These are phyloP conservation scores for Plasmodium knowlesi DNA, from an alignment of 169 alveolate genomes.

Conservation along the genomic window DNA sequence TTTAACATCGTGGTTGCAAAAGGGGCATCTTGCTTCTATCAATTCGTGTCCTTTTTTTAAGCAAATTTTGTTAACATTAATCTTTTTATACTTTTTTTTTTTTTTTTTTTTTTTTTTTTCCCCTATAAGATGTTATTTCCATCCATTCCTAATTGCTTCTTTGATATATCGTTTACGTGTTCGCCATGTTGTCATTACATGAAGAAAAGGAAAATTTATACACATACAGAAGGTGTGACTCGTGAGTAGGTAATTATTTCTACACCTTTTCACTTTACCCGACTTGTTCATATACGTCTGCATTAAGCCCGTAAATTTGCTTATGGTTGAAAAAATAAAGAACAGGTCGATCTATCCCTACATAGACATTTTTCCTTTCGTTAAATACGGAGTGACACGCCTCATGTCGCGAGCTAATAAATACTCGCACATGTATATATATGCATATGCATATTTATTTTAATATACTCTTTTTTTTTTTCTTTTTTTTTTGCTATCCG, in stretches of 20 bases:
- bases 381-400: background rate
- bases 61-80: background rate
- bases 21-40: background rate
- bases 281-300: background rate
- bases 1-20: background rate
- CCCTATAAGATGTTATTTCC: background rate
- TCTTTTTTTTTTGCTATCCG: background rate
- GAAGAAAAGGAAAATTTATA: background rate
- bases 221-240: background rate
- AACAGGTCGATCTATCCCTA: background rate
- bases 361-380: background rate
- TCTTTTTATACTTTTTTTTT: background rate
- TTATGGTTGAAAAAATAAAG: background rate
- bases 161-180: background rate
- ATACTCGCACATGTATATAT: background rate
- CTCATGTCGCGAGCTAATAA: background rate
- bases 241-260: background rate
- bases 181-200: background rate
- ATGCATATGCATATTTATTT: background rate
- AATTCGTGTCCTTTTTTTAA: background rate
- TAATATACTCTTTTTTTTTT: background rate
- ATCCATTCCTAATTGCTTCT: background rate
- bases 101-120: background rate
- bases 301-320: background rate
- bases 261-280: background rate